Evolutionary conservation across 352 stramenopile genomes (phyloP), one percentile per base, ranked within the genome.

Genomic region (Bremia lactucae): DNA sequence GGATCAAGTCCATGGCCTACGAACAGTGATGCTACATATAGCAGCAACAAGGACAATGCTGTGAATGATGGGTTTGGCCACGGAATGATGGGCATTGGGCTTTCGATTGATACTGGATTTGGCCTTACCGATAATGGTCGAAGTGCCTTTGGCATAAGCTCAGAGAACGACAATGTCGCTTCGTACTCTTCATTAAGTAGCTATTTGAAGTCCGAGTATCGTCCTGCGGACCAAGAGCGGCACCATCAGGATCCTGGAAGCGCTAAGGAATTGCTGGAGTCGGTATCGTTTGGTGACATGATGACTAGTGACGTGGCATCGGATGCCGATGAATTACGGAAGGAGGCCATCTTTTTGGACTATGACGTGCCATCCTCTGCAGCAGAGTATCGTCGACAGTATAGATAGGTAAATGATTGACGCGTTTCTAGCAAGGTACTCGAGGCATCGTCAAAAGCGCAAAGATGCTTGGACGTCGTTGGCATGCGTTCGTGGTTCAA

Each of bases 131-230:
- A 31, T 33, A 41, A 55, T 21, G 46, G 51, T 41, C 42, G 36
- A 38, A 25, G 58, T 38, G 36, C 49, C 9, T 60, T 76, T 44
- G 60, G 60, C 26, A 66, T 77, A 49, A 56, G 52, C 31, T 31
- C 47, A 0, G 49, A 67, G 16, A 25, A 23, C 9, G 52, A 55
- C 14, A 39, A 43, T 28, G 55, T 36, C 14, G 34, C 46, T 11
- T 49, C 62, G 4, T 85, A 84, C 55, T 62, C 57, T 22, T 68
- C 72, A 15, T 60, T 86, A n/a, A 59, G 68, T 6, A 68, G 67
- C n/a, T 81, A 83, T 53, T 60, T 88, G 36, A 52, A 72, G 29
- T 63, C 55, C 41, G 60, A 79, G 20, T 88, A 77, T 44, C 49
- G 69, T 21, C 46, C 72, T 16, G 48, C 63, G 11, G 50, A 62